Evolutionary conservation across 75 land plant species (phyloP), one percentile per base, ranked within the genome.

Genomic region (Picea sitchensis): DNA sequence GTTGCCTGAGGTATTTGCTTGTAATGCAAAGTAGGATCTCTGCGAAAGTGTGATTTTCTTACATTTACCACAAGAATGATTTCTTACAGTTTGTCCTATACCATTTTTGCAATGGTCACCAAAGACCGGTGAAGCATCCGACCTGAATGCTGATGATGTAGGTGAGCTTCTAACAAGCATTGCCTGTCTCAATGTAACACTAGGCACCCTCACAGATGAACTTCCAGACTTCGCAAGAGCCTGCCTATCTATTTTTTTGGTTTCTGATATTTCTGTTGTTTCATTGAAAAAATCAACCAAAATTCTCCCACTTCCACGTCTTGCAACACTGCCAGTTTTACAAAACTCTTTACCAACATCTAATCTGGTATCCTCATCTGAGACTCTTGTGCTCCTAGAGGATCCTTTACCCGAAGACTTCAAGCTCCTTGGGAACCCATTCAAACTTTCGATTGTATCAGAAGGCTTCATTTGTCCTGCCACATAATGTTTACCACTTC

Each of bases 211-310:
- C 26, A 26, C 26, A 26, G 26, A 68, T 36, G 44, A 44, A n/a
- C 38, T 36, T 17, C 72, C 38, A 7, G 5, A 4, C 18, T 68
- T 68, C 38, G 44, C 72, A 68, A 68, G 72, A 68, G 72, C 20
- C 72, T 68, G 72, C 72, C 72, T 34, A 68, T 68, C 72, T 68
- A 68, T 38, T 36, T 20, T 15, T 36, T 38, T 68, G 3, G 72
- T 34, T 68, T 68, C 72, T 34, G 44, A 68, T 30, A 20, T 68
- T 68, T 31, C 72, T 68, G 44, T 17, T 68, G n/a, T 17, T 68
- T 68, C 72, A 68, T 18, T 68, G n/a, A 68, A 68, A 41, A 68
- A 38, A 36, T 68, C 72, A 18, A 68, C 44, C 51, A 68, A 44
- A 5, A 17, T 31, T 36, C 72, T 68, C 38, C 72, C 72, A 68